A percentile compares a stretch with the other conserved stretches of the same genome.
Evolutionary conservation across 768 basidiomycete genomes (phyloP).

Genomic region (Pilatotrama ljubarskyi): DNA sequence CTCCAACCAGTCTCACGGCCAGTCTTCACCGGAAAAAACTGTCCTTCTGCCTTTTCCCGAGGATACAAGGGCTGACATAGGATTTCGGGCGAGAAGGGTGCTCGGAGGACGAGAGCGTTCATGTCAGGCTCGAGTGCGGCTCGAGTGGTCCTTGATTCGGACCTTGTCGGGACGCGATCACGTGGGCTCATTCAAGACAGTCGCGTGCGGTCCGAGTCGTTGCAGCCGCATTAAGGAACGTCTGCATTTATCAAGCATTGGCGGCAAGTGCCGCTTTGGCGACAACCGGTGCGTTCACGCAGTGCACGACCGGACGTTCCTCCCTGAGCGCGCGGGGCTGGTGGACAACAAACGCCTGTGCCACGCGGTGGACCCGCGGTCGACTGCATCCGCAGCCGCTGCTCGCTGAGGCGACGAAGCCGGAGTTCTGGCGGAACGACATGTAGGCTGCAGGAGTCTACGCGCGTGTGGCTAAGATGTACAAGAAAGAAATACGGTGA

Average conservation of each 20-base stretch:
- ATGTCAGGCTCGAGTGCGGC: no score
- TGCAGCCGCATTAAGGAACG: constrained; percentile 54
- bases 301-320: constrained; percentile 46
- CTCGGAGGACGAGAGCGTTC: no score
- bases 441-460: not conserved
- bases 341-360: constrained; percentile 36
- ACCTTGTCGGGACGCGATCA: no score
- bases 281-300: constrained; percentile 44
- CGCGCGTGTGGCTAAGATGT: not conserved
- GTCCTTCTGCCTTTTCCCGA: no score
- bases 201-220: no score
- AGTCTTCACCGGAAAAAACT: no score
- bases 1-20: not conserved
- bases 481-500: no score
- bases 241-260: constrained; percentile 46
- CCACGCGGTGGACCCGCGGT: not conserved
- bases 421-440: not conserved
- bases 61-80: no score
- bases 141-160: no score
- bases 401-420: constrained; percentile 1
- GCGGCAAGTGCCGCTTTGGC: constrained; percentile 41
- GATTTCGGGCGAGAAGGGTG: no score
- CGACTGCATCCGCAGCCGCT: not conserved
- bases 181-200: no score
- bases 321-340: constrained; percentile 47